Conservation (phyloP, 2,329 filamentous ascomycete genomes). For the Aureobasidium musti region DNA sequence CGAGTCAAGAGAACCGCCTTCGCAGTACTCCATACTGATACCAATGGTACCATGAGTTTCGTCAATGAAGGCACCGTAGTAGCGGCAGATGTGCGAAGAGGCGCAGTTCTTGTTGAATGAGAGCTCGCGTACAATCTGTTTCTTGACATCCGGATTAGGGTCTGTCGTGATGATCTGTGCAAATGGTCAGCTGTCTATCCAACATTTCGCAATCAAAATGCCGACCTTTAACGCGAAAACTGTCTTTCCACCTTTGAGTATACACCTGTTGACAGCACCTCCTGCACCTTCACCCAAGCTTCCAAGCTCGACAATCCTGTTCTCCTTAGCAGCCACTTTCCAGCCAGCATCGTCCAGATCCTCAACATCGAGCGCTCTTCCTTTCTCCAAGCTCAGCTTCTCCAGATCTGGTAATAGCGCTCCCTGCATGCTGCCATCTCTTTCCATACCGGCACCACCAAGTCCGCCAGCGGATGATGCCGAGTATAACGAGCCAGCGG, state of each 20-base stretch:
- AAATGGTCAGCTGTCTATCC: conserved; percentile 26
- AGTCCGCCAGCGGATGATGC: conserved; percentile 54
- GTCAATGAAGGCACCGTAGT: conserved; percentile 96
- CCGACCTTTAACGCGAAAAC: conserved; percentile 92
- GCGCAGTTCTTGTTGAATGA: conserved; percentile 98
- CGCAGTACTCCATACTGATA: conserved; percentile 99
- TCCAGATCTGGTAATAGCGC: conserved; percentile 70
- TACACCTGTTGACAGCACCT: conserved; percentile 89
- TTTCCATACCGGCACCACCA: conserved; percentile 71
- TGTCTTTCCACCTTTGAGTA: conserved; percentile 86
- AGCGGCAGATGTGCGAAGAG: conserved; percentile 93
- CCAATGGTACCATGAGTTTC: conserved; percentile 95
- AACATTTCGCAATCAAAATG: neutral
- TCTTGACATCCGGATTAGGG: conserved; percentile 96
- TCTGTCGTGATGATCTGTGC: conserved; percentile 93
- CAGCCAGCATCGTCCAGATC: conserved; percentile 94
- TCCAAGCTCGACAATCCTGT: conserved; percentile 83
- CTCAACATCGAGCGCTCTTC: conserved; percentile 83
- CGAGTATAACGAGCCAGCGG: conserved; percentile 81
- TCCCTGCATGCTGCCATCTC: conserved; percentile 76
- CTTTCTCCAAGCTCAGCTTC: conserved; percentile 77
- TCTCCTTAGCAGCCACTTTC: conserved; percentile 87
- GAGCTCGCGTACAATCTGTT: conserved; percentile 93
- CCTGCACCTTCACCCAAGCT: conserved; percentile 92
- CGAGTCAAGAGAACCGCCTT: conserved; percentile 92